Percentiles rank a stretch among this genome's conserved stretches.
phyloP scores from a whole-genome alignment of 2,329 filamentous ascomycete genomes.

The Polychaeton citri region DNA sequence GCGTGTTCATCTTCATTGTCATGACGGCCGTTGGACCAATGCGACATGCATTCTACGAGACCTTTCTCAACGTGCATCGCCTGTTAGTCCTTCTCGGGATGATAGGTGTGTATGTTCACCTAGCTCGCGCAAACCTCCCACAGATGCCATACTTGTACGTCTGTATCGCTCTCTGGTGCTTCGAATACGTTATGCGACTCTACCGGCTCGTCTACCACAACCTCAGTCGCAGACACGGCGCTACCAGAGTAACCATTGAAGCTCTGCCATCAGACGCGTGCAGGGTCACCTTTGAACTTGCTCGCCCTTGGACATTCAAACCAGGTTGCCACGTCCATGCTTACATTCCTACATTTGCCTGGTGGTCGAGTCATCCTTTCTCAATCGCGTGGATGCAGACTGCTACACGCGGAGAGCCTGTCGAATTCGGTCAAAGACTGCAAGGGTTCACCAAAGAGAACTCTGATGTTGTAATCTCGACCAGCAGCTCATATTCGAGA shows the following conservation, averaged over 20 bases:
- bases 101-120: conserved; percentile 65
- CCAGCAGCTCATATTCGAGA: conserved; percentile 1
- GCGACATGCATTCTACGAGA: conserved; percentile 93
- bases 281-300: conserved; percentile 46
- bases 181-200: conserved; percentile 44
- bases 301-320: conserved; percentile 37
- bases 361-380: conserved; percentile 35
- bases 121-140: conserved; percentile 50
- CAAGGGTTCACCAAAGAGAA: conserved; percentile 10
- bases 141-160: conserved; percentile 64
- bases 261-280: conserved; percentile 48
- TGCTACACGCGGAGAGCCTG: conserved; percentile 9
- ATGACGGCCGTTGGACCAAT: conserved; percentile 64
- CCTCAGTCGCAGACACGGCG: conserved; percentile 32
- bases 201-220: conserved; percentile 41
- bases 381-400: conserved; percentile 35
- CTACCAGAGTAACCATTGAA: conserved; percentile 42
- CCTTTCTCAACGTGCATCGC: conserved; percentile 81
- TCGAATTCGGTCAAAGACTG: conserved; percentile 22
- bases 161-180: conserved; percentile 62
- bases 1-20: conserved; percentile 52
- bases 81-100: conserved; percentile 56
- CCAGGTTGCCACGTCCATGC: conserved; percentile 49
- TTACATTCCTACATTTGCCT: conserved; percentile 39
- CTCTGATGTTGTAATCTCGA: not conserved